These are phyloP conservation scores for Echeveria elegans DNA, from an alignment of 164 flowering plant genomes.

Conservation along the genomic window DNA sequence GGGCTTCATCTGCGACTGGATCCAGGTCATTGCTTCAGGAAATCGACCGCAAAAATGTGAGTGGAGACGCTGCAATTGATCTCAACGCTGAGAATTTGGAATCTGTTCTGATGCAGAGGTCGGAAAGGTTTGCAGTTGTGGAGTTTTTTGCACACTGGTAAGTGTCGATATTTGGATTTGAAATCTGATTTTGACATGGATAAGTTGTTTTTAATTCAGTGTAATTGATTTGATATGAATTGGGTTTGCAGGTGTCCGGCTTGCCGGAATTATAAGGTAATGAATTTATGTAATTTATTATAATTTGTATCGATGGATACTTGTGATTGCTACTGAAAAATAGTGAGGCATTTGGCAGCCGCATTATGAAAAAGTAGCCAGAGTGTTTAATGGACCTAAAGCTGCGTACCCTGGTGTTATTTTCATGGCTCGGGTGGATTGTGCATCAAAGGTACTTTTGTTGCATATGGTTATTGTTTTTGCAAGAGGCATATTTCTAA, in stretches of 20 bases:
- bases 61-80: neutral
- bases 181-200: too few relatives aligned
- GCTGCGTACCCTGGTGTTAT: slow-evolving; percentile 83
- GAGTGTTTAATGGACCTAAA: slow-evolving; percentile 84
- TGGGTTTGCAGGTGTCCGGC: slow-evolving; percentile 88
- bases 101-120: neutral
- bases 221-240: neutral
- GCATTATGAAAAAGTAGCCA: slow-evolving; percentile 94
- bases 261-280: slow-evolving; percentile 96
- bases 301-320: slow-evolving; percentile 12
- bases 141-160: slow-evolving; percentile 9
- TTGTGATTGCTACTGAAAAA: slow-evolving; percentile 13
- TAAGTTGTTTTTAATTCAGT: too few relatives aligned
- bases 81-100: slow-evolving; percentile 14
- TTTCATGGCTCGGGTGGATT: slow-evolving; percentile 87
- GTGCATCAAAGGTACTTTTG: slow-evolving; percentile 88
- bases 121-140: neutral
- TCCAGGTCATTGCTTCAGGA: slow-evolving; percentile 13
- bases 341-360: slow-evolving; percentile 56
- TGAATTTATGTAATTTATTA: neutral
- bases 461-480: neutral
- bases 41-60: slow-evolving; percentile 53
- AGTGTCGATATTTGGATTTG: neutral
- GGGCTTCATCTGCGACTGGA: neutral
- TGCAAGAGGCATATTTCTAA: neutral